These are phyloP conservation scores for Xylariaceae sp. DNA, from an alignment of 2,329 filamentous ascomycete genomes.

Conservation along the genomic window DNA sequence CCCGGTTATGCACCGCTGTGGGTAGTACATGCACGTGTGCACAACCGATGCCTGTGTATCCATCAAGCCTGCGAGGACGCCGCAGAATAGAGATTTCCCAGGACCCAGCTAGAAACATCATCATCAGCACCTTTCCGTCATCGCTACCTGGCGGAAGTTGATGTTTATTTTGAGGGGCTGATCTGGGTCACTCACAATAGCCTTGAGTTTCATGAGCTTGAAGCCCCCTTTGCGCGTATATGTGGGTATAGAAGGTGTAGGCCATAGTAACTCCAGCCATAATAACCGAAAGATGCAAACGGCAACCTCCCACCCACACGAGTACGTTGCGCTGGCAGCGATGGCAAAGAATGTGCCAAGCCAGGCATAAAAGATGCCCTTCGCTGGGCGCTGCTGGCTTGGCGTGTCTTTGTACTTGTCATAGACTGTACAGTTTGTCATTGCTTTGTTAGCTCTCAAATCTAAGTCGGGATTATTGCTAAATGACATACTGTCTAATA, in stretches of 20 bases:
- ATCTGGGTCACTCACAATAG: neutral
- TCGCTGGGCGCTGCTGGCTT: neutral
- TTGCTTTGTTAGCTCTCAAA: neutral
- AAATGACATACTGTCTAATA: neutral
- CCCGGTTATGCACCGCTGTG: neutral
- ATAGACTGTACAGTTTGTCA: neutral
- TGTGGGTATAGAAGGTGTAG: neutral
- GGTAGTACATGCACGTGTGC: neutral
- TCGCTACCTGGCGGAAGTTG: neutral
- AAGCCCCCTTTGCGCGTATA: neutral
- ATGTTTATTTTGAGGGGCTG: neutral
- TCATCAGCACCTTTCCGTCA: neutral
- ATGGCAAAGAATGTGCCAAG: neutral
- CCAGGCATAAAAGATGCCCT: neutral
- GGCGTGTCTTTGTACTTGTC: neutral
- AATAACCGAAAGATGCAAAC: neutral
- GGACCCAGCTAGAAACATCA: neutral
- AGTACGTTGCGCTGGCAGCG: neutral
- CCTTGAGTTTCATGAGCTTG: neutral
- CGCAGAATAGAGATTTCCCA: neutral
- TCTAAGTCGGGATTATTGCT: neutral
- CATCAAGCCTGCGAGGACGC: neutral
- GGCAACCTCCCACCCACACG: neutral
- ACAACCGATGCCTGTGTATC: neutral
- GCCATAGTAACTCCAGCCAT: neutral